A percentile compares a stretch with the other conserved stretches of the same genome.
Conservation (phyloP, 371 early-diverging fungal species). For the Lichtheimia hyalospora region DNA sequence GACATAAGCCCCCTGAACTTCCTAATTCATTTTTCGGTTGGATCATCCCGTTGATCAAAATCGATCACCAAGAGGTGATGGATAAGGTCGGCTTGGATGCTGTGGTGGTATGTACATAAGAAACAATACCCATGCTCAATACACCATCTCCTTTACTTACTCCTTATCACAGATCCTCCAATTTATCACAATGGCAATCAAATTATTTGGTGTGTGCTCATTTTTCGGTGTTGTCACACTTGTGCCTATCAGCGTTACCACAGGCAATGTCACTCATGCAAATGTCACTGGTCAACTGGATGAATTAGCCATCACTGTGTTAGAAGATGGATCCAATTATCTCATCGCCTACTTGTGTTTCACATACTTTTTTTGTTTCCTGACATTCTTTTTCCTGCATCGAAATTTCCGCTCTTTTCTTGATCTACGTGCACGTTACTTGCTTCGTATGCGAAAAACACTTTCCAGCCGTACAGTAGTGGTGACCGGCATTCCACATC, state of each 20-base stretch:
- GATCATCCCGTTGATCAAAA: constrained; percentile 55
- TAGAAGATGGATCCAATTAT: constrained; percentile 25
- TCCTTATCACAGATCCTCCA: constrained; percentile 36
- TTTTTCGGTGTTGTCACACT: constrained; percentile 36
- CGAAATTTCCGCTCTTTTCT: constrained; percentile 51
- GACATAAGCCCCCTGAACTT: constrained; percentile 56
- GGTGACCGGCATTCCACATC: constrained; percentile 54
- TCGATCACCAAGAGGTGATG: constrained; percentile 51
- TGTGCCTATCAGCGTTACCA: constrained; percentile 37
- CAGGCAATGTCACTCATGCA: constrained; percentile 14
- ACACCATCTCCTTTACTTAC: neutral
- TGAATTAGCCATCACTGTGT: constrained; percentile 31
- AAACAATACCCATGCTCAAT: neutral
- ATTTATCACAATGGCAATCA: constrained; percentile 44
- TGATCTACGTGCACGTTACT: constrained; percentile 43
- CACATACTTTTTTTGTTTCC: constrained; percentile 54
- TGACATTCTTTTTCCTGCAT: constrained; percentile 50
- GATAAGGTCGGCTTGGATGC: constrained; percentile 69
- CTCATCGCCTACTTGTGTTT: constrained; percentile 57
- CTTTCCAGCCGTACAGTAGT: constrained; percentile 52
- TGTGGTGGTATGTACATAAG: constrained; percentile 46
- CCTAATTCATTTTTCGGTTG: constrained; percentile 60
- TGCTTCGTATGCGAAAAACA: constrained; percentile 38
- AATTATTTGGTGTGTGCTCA: constrained; percentile 41
- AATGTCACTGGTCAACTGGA: constrained; percentile 14